phyloP scores from a whole-genome alignment of 2,329 filamentous ascomycete genomes.

The Phialemonium atrogriseum region DNA sequence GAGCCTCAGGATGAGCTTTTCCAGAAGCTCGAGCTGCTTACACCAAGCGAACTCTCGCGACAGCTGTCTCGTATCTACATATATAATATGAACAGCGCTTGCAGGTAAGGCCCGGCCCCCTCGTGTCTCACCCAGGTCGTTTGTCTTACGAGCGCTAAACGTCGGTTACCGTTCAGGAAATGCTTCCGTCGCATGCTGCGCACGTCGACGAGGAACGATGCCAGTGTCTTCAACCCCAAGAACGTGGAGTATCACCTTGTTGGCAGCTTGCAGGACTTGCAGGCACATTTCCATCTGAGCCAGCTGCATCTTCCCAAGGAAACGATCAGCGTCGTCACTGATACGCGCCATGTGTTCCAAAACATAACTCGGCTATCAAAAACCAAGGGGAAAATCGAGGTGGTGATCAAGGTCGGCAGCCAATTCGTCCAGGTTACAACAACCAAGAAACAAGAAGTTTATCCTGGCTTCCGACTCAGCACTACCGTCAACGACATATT shows the following conservation, averaged over 20 bases:
- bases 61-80: constrained; percentile 56
- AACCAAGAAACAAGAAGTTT: constrained; percentile 59
- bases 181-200: constrained; percentile 57
- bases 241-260: constrained; percentile 60
- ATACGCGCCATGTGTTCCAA: constrained; percentile 58
- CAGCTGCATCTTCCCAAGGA: constrained; percentile 61
- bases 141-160: neutral
- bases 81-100: constrained; percentile 67
- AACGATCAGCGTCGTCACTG: constrained; percentile 59
- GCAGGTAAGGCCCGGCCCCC: no score
- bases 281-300: constrained; percentile 57
- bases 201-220: constrained; percentile 52
- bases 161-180: constrained; percentile 33
- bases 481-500: constrained; percentile 65
- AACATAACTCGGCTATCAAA: constrained; percentile 58
- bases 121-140: neutral
- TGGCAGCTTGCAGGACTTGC: constrained; percentile 56
- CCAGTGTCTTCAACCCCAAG: constrained; percentile 51
- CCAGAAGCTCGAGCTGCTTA: constrained; percentile 53
- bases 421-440: constrained; percentile 65
- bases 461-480: constrained; percentile 51
- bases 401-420: constrained; percentile 59
- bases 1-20: constrained; percentile 60
- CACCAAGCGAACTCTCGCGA: constrained; percentile 50
- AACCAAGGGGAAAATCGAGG: constrained; percentile 62